Base-by-base conservation (phyloP, 805 yeast species). In the Candida alai region DNA sequence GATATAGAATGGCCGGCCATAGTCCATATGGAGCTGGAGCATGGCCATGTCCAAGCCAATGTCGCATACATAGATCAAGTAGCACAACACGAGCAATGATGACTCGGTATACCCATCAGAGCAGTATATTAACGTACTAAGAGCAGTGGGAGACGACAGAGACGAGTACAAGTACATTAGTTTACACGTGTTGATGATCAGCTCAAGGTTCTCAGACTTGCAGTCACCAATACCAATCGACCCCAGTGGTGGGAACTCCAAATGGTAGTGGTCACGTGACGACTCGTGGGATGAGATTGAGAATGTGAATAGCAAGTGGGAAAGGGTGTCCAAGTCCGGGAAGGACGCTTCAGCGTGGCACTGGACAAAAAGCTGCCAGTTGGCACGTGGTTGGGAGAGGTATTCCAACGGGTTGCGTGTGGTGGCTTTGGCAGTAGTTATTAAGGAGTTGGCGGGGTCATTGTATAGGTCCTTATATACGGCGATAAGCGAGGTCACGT, bases 41-140 rank as follows among this genome's bases (percentile, higher is more conserved):
- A 83, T 65, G 1, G 88, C 89, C 24, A 81, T 79, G 18, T 82
- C 78, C 9, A 85, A 56, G 0, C 73, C 44, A 13, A 76, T 50
- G 24, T 81, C 76, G 35, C 80, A 73, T 2, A 84, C 55, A 57
- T 81, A 90, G 38, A 90, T 82, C 37, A 83, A 45, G 47, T 74
- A 89, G 36, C 88, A 74, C 22, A 86, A 61, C 1, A 77, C 74
- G 24, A 89, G 57, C n/a, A 90, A 67, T 4, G 95, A 78, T 33
- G 89, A 82, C 51, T 88, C 96, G 0, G 96, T 86, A 56, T 89
- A 90, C 0, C 97, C 97, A 58, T 90, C 96, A 2, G 84, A 74
- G 50, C 96, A 87, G 52, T 78, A 81, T 7, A 89, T 62, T 40
- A 89, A 65, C 0, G 78, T 62, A 3, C 76, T 70, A 32, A 65